Evolutionary conservation across 2,329 filamentous ascomycete species (phyloP), one percentile per base, ranked within the genome.

Genomic region (Aspergillus latus): DNA sequence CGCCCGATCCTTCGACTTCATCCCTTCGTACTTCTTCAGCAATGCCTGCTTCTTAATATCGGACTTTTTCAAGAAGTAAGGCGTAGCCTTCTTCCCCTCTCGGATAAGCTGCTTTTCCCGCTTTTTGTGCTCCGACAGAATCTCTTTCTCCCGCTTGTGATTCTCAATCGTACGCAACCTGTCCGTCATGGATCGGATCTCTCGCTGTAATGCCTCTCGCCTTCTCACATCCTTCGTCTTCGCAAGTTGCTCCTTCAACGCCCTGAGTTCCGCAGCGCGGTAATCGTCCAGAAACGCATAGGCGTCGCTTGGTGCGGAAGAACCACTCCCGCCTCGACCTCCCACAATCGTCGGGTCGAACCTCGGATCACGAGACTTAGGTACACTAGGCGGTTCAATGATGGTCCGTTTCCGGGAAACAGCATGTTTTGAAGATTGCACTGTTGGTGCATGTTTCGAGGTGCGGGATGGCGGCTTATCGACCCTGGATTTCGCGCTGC

Each of bases 231-330:
- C 84, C 76, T 89, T 91, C 13, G 81, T 81, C 69, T 82, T 83
- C 69, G 84, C 86, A 67, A 94, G 82, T 42, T 86, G 82, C 7
- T 77, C 79, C 63, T 85, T 86, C 50, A 99, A 78, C 62, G 89
- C 83, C 54, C 84, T 82, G 73, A 97, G 88, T 74, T 99, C 94
- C n/a, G 83, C 81, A 21, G 87, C 86, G 58, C 90, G 86, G 76
- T 97, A 97, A 59, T 90, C 88, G 65, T 92, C 85, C 50, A 99
- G 78, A 77, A 99, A 99, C 2, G 86, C 81, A 75, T 99, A 99
- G 34, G 91, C 89, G 63, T 85, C 86, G 58, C 82, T 83, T 34
- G 87, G 69, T 82, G 83, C 21, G 79, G 72, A 13, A 72, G 74
- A 34, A 26, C 29, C 13, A 13, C 32, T 56, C 66, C 66, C 67